Evolutionary conservation across 106 monocot species (phyloP), one percentile per base, ranked within the genome.

Genomic region (Agapanthus africanus): DNA sequence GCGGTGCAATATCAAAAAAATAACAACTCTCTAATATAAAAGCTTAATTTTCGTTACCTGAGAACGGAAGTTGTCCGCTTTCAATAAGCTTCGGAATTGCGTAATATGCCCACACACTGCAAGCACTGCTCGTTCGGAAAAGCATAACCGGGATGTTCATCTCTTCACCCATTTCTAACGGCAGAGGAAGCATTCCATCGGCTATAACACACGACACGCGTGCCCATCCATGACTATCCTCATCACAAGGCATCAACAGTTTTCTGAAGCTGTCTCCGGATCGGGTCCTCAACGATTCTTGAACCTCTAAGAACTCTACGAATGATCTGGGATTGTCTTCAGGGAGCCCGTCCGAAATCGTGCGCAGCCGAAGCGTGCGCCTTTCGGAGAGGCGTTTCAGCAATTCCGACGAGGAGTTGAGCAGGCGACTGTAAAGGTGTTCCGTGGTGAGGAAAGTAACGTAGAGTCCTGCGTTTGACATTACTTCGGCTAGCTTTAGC

Each of bases 371-470:
- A 54, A 77, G 41, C 5, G 9, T 23, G 0, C 19, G 36, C n/a
- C 32, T 39, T 37, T 18, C 3, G 51, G 49, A 13, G 40, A 74
- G 69, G 8, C 8, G 25, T 8, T 49, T 31, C 18, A 26, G 0
- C 30, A 44, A 19, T 34, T 40, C 34, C 14, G 23, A 34, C 22
- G 75, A 76, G 30, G 31, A 63, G 26, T 33, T 23, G 50, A 28
- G 27, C 69, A 74, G 73, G 47, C 57, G 73, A 60, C 40, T 65
- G 21, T 71, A 70, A 37, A 47, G 65, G 38, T 74, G 70, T 7
- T 78, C 59, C 59, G 66, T 78, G 74, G 44, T 78, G 78, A 82
- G 46, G 74, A 82, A 78, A 49, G 78, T 82, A 41, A 76, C 39
- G 33, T 68, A 47, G 46, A 47, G 35, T 70, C 67, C 68, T 21